Base-by-base conservation (phyloP, 73 alveolate genomes). In the Diophrys sp. region DNA sequence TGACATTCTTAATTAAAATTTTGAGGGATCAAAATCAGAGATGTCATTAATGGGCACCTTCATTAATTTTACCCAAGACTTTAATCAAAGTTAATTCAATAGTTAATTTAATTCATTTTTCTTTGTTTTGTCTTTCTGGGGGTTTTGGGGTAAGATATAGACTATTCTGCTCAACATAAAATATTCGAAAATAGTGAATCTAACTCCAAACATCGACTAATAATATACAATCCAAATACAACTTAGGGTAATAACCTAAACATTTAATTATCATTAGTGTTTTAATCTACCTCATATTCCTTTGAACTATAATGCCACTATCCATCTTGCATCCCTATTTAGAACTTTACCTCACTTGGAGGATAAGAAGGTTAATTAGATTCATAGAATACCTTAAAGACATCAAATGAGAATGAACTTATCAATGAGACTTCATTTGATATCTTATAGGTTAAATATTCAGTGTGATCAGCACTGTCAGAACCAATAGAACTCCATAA, bases 401-500 rank as follows among this genome's bases (percentile, higher is more conserved):
- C 32, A 1, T n/a, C 26, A 5, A 23, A 23, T 14, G 29, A 68
- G 0, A 26, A 29, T 2, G n/a, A 2, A 5, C 8, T 5, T 14
- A 69, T 27, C 77, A 14, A 29, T 69, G 57, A n/a, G 28, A 29
- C 23, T 27, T 70, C 56, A 11, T 62, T n/a, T 62, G 26, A 23
- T 14, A 67, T 25, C 56, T 54, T 78, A 27, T 78, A 78, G 8
- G 33, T 32, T 23, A 78, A 33, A 25, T 26, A 78, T 27, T 78
- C 86, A 2, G 23, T 23, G 23, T 26, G 62, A 23, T 67, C 67
- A 28, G 54, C 66, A 66, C 25, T 29, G 14, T 28, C 75, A 14
- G 79, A 68, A 8, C 79, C 86, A 8, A 31, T 23, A 1, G 86
- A 78, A 24, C 79, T 67, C 86, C 86, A 78, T 32, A 78, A 78